Percentiles rank a stretch among this genome's conserved stretches.
Conservation (phyloP, 331 rosid genomes). For the Rosa hybrid region DNA sequence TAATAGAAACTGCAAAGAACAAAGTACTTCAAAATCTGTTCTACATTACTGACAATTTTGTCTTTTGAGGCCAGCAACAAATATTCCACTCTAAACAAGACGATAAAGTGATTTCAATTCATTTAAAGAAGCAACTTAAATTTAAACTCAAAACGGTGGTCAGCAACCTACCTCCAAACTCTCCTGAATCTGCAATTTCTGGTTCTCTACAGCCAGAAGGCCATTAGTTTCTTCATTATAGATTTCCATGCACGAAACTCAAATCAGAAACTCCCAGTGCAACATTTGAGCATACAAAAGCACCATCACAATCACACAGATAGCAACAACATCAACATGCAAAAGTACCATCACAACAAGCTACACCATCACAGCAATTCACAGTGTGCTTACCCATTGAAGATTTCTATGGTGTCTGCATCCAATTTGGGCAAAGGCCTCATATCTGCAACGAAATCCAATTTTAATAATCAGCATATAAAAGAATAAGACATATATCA, state of each 20-base stretch:
- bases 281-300: too few species aligned
- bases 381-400: too few species aligned
- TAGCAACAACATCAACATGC: not conserved
- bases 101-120: slow-evolving; percentile 27
- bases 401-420: too few species aligned
- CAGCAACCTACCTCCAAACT: slow-evolving; percentile 72
- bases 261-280: too few species aligned
- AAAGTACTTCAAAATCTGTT: slow-evolving; percentile 63
- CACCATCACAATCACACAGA: not conserved
- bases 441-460: too few species aligned
- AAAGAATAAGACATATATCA: too few species aligned
- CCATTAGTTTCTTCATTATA: slow-evolving; percentile 85
- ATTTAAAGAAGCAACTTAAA: not conserved
- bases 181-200: slow-evolving; percentile 92
- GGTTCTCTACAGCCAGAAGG: slow-evolving; percentile 81
- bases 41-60: slow-evolving; percentile 78
- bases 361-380: too few species aligned
- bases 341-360: not conserved
- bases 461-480: too few species aligned
- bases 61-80: slow-evolving; percentile 87
- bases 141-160: not conserved
- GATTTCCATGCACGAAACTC: too few species aligned
- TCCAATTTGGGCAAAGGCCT: too few species aligned
- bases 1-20: not conserved
- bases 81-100: slow-evolving; percentile 75